Percentiles rank a stretch among this genome's conserved stretches.
These are phyloP conservation scores for Trametes sp. DNA, from an alignment of 1,284 basidiomycete species.

Conservation along the genomic window DNA sequence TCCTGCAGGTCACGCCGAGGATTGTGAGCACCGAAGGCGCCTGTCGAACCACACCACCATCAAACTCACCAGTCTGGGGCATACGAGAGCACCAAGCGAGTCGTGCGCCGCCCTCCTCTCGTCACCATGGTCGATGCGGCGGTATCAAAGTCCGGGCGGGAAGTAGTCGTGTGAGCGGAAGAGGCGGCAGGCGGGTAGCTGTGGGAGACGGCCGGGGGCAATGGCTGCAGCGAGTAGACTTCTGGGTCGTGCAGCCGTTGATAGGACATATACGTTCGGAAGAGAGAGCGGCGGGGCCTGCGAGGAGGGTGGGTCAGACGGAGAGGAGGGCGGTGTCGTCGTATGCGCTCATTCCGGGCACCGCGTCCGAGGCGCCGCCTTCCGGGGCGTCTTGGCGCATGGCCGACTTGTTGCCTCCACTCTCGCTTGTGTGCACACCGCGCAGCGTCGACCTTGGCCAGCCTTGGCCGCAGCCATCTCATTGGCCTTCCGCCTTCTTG, in stretches of 20 bases:
- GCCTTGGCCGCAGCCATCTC: too few relatives aligned
- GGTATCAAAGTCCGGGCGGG: not conserved
- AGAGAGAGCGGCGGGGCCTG: not conserved
- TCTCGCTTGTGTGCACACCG: too few relatives aligned
- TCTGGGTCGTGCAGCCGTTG: conserved; percentile 25
- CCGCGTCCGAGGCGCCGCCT: not conserved
- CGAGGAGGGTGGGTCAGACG: not conserved
- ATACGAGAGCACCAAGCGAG: conserved; percentile 66
- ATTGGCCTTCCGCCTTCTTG: too few relatives aligned
- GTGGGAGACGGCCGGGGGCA: conserved; percentile 9
- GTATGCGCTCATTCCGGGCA: not conserved
- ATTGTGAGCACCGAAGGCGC: conserved; percentile 3
- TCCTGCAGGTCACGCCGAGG: conserved; percentile 50
- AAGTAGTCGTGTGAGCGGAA: conserved; percentile 7
- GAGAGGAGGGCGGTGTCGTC: not conserved
- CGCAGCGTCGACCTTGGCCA: too few relatives aligned
- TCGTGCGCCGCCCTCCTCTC: conserved; percentile 13
- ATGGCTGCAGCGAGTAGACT: conserved; percentile 18
- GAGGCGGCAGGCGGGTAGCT: not conserved
- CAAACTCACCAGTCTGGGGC: conserved; percentile 73
- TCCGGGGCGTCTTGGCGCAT: too few relatives aligned
- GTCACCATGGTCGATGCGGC: not conserved
- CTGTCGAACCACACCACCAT: not conserved
- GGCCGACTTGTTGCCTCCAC: too few relatives aligned
- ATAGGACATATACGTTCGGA: conserved; percentile 24